Evolutionary conservation across 1,284 basidiomycete genomes (phyloP).

Genomic region (Erythrobasidium hasegawianum): DNA sequence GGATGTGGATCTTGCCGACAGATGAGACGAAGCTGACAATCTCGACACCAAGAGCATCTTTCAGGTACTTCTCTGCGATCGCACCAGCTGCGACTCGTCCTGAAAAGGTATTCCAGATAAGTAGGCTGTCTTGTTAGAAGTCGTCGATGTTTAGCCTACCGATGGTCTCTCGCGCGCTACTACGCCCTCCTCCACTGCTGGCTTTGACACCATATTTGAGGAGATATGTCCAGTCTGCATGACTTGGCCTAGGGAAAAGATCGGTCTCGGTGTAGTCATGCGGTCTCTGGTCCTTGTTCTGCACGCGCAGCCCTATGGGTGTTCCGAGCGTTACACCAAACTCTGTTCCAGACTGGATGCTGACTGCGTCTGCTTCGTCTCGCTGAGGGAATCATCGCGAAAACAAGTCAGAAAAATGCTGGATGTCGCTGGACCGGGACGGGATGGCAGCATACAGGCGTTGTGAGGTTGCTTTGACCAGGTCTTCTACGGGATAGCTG

Average conservation of each 20-base stretch:
- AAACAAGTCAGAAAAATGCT: neutral
- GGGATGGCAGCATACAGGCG: slow-evolving; percentile 64
- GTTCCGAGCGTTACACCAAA: slow-evolving; percentile 93
- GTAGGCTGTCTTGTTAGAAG: neutral
- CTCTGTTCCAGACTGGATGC: slow-evolving; percentile 91
- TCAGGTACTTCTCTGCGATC: slow-evolving; percentile 95
- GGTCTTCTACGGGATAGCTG: slow-evolving; percentile 89
- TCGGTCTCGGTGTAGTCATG: slow-evolving; percentile 99
- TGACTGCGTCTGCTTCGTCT: slow-evolving; percentile 93
- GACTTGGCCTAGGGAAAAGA: slow-evolving; percentile 91
- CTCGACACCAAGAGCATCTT: slow-evolving; percentile 80
- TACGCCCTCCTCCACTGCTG: slow-evolving; percentile 89
- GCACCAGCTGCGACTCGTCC: slow-evolving; percentile 96
- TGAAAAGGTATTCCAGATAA: slow-evolving; percentile 45
- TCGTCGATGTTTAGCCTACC: slow-evolving; percentile 55
- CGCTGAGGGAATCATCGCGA: slow-evolving; percentile 63
- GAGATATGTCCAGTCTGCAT: slow-evolving; percentile 98
- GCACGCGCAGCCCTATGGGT: slow-evolving; percentile 90
- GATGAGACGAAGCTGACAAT: slow-evolving; percentile 96
- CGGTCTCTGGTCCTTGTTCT: slow-evolving; percentile 96
- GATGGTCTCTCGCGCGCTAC: slow-evolving; percentile 93
- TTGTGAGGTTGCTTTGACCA: slow-evolving; percentile 94
- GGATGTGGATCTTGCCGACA: slow-evolving; percentile 86
- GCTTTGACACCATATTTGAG: slow-evolving; percentile 98
- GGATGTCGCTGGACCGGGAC: neutral